phyloP scores from a whole-genome alignment of 331 rosid species.

The Rhamnella rubrinervis region DNA sequence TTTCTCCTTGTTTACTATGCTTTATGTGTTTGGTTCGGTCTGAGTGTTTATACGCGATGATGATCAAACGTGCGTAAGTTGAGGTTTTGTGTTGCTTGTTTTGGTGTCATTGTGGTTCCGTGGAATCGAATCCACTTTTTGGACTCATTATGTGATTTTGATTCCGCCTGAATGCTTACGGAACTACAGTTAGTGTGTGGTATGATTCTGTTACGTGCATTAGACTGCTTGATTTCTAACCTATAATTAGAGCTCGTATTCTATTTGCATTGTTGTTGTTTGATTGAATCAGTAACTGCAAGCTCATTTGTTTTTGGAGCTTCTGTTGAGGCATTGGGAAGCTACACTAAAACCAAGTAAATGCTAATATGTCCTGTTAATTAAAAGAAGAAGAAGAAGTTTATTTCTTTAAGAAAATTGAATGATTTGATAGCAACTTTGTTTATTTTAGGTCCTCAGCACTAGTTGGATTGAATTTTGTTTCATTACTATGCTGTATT shows the following conservation, averaged over 20 bases:
- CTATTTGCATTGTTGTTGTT: constrained; percentile 11
- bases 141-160: constrained; percentile 10
- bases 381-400: background rate
- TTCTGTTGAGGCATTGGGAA: background rate
- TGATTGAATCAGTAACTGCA: constrained; percentile 2
- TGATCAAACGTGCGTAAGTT: constrained; percentile 21
- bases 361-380: background rate
- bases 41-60: constrained; percentile 11
- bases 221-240: background rate
- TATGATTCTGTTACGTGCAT: background rate
- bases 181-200: background rate
- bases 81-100: constrained; percentile 26
- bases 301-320: background rate
- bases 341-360: background rate
- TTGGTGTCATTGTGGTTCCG: constrained; percentile 16
- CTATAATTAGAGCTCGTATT: background rate
- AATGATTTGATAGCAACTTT: background rate
- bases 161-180: constrained; percentile 8
- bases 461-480: background rate
- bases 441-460: background rate
- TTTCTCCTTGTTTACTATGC: background rate
- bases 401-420: background rate
- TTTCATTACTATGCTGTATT: background rate
- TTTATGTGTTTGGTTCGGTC: constrained; percentile 8
- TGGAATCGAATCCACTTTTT: constrained; percentile 21